Evolutionary conservation across 768 basidiomycete genomes (phyloP), one percentile per base, ranked within the genome.

Genomic region (Naganishia antarctica): DNA sequence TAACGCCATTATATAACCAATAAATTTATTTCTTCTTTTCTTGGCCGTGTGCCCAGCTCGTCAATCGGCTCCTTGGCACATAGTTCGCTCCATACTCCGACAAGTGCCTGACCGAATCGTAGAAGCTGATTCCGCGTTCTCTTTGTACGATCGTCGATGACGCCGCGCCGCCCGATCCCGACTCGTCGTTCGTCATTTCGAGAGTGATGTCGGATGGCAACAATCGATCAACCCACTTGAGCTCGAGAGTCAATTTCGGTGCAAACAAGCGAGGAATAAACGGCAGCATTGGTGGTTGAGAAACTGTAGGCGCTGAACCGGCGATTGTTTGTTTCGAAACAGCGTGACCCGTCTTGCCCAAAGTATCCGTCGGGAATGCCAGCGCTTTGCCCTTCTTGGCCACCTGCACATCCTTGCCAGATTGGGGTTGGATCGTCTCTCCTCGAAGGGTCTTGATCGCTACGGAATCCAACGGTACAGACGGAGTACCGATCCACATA

Each of bases 251-350:
- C 18, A 57, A 37, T 15, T 23, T 57, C 1, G 53, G 53, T 23
- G 53, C 53, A 29, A 57, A 57, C 26, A 57, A 13, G 23, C 53
- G n/a, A 3, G 53, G 53, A 25, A 57, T 16, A 25, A 57, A 57
- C 34, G 53, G 53, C 12, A 57, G 53, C 23, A 57, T 18, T 21
- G 53, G 53, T 6, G 47, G 47, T 40, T 18, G 53, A n/a, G 34
- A 13, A 21, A 12, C 11, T 15, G 23, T 21, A 34, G 16, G 21
- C 15, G 53, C 34, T 11, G 37, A 21, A 34, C 9, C 50, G 34
- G 32, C n/a, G 21, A 37, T 9, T 9, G 53, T 23, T 21, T 25
- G 4, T 28, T 25, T 18, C 47, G 25, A 12, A 8, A 25, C 18
- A 12, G 47, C n/a, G n/a, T n/a, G 11, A 23, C 34, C 32, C 40